These are phyloP conservation scores for Plantago coronopus DNA, from an alignment of 305 asterid species.

Conservation along the genomic window DNA sequence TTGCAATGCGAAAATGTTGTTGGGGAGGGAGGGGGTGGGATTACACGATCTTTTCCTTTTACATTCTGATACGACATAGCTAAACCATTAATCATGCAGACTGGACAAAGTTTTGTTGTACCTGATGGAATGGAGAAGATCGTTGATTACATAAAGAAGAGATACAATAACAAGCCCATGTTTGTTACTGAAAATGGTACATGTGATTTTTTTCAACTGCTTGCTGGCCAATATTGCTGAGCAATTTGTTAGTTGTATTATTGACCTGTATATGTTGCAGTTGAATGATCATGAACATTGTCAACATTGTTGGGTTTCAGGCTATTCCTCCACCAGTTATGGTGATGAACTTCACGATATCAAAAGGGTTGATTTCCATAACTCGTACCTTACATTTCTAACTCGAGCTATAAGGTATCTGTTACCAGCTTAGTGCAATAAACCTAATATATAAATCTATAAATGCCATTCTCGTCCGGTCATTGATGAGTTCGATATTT, in stretches of 20 bases:
- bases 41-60: too few relatives aligned
- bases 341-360: constrained; percentile 39
- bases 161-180: constrained; percentile 78
- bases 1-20: too few relatives aligned
- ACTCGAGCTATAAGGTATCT: constrained; percentile 67
- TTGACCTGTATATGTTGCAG: not conserved
- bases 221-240: not conserved
- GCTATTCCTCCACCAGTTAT: constrained; percentile 47
- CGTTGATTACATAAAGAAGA: constrained; percentile 46
- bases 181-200: constrained; percentile 70
- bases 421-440: not conserved
- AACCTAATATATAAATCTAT: too few relatives aligned
- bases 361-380: constrained; percentile 52
- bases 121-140: constrained; percentile 73
- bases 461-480: too few relatives aligned
- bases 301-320: constrained; percentile 30
- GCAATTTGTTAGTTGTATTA: too few relatives aligned
- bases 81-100: constrained; percentile 33
- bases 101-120: constrained; percentile 57
- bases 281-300: constrained; percentile 1
- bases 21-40: too few relatives aligned
- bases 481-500: too few relatives aligned
- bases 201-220: not conserved
- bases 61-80: not conserved
- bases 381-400: constrained; percentile 54